Percentiles rank a stretch among this genome's conserved stretches.
phyloP scores from a whole-genome alignment of 768 basidiomycete species.

The Tricholoma hemisulphureum region DNA sequence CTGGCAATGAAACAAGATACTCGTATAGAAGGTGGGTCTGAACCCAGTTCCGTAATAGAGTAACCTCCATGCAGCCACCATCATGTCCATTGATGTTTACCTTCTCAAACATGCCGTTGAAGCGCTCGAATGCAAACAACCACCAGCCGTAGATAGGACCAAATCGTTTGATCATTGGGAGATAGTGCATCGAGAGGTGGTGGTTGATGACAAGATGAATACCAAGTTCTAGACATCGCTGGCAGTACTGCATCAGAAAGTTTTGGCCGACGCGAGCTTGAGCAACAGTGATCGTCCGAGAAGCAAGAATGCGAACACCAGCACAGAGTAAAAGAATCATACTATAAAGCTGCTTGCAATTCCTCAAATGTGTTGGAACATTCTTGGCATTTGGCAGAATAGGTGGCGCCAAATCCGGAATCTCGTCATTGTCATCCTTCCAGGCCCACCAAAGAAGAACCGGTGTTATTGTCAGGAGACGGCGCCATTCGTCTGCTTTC shows the following conservation, averaged over 20 bases:
- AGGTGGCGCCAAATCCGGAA: conserved; percentile 12
- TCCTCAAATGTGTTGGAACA: conserved; percentile 13
- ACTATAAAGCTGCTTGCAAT: conserved; percentile 9
- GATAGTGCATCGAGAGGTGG: conserved; percentile 27
- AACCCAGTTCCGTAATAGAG: conserved; percentile 29
- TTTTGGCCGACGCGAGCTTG: conserved; percentile 22
- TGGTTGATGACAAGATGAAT: conserved; percentile 24
- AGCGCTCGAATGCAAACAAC: conserved; percentile 34
- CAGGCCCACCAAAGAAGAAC: conserved; percentile 28
- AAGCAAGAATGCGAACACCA: conserved; percentile 17
- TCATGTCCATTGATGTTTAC: conserved; percentile 32
- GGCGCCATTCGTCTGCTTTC: conserved; percentile 33
- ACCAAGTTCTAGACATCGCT: not conserved
- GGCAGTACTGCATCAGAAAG: conserved; percentile 22
- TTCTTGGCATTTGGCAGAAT: conserved; percentile 17
- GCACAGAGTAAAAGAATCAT: conserved; percentile 16
- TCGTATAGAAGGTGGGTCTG: conserved; percentile 25
- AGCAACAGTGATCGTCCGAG: conserved; percentile 18
- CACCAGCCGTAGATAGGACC: conserved; percentile 36
- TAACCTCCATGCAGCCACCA: conserved; percentile 28
- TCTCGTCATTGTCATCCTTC: conserved; percentile 20
- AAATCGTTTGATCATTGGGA: conserved; percentile 19
- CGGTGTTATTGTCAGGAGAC: conserved; percentile 22
- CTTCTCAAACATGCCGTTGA: conserved; percentile 33
- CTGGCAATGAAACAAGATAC: not conserved